Conservation (phyloP, 257 asterid genomes). For the Solanum gandarillasii region DNA sequence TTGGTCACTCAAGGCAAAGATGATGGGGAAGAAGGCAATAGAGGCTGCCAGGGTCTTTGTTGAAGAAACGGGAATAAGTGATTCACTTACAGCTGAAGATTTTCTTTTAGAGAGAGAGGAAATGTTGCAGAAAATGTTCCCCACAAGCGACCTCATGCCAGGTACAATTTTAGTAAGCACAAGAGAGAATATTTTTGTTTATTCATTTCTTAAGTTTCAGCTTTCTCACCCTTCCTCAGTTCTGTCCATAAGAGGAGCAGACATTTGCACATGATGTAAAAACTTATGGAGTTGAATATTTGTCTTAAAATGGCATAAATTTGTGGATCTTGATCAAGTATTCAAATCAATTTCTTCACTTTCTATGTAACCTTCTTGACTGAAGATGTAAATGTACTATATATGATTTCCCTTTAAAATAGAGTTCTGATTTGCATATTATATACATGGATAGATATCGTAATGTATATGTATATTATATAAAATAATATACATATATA, state of each 20-base stretch:
- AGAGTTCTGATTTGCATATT: neutral
- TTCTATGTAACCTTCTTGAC: neutral
- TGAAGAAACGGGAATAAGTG: conserved; percentile 70
- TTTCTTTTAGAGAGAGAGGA: conserved; percentile 89
- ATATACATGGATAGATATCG: neutral
- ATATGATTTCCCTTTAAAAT: neutral
- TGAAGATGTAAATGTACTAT: neutral
- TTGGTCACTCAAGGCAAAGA: conserved; percentile 91
- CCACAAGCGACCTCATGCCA: conserved; percentile 90
- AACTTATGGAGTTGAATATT: neutral
- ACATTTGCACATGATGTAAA: neutral
- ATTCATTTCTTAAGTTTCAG: neutral
- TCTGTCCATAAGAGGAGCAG: neutral
- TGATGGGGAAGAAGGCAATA: conserved; percentile 97
- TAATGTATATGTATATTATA: neutral
- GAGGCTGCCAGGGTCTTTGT: conserved; percentile 92
- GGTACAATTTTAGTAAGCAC: conserved; percentile 23
- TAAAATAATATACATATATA: neutral
- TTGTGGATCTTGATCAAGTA: neutral
- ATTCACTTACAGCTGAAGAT: conserved; percentile 71
- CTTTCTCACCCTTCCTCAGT: neutral
- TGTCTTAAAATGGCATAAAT: neutral
- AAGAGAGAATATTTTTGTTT: neutral
- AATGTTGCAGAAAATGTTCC: conserved; percentile 61
- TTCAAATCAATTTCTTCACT: neutral